phyloP scores from a whole-genome alignment of 2,329 filamentous ascomycete genomes.

The Akanthomyces uredinophilus region DNA sequence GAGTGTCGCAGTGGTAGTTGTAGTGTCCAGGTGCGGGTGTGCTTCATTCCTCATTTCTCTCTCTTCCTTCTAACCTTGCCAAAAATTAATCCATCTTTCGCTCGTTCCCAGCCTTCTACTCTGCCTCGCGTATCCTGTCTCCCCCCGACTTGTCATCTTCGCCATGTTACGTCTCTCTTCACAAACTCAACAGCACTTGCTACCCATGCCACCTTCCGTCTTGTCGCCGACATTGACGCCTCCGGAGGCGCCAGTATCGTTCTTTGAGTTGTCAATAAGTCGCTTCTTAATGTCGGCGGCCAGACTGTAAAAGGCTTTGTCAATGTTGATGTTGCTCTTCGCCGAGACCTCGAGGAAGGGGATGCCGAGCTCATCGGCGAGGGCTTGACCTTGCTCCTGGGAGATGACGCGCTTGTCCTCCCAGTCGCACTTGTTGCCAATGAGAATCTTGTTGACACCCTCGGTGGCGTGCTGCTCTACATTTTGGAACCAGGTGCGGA shows the following conservation, averaged over 20 bases:
- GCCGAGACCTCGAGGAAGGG: slow-evolving; percentile 98
- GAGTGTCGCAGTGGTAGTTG: neutral
- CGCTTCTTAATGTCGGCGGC: slow-evolving; percentile 98
- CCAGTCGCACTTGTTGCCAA: slow-evolving; percentile 99
- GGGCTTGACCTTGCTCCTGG: slow-evolving; percentile 84
- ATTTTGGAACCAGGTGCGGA: slow-evolving; percentile 99
- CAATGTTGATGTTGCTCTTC: slow-evolving; percentile 99
- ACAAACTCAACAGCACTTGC: slow-evolving; percentile 69
- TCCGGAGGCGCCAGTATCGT: slow-evolving; percentile 54
- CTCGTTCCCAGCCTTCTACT: neutral
- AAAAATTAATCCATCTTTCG: slow-evolving; percentile 16
- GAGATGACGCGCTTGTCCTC: slow-evolving; percentile 96
- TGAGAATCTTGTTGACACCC: slow-evolving; percentile 98
- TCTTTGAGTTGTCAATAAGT: slow-evolving; percentile 85
- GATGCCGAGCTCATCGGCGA: slow-evolving; percentile 93
- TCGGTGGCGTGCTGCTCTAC: slow-evolving; percentile 97
- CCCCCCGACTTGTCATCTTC: neutral
- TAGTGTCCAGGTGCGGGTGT: neutral
- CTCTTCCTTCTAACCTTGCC: slow-evolving; percentile 5
- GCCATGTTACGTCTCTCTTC: neutral
- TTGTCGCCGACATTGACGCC: slow-evolving; percentile 67
- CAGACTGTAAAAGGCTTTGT: slow-evolving; percentile 95
- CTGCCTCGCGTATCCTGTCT: neutral
- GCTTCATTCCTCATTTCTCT: slow-evolving; percentile 10
- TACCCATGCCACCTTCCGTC: slow-evolving; percentile 48